phyloP scores from a whole-genome alignment of 2,329 filamentous ascomycete species.

The Diplodia corticola region DNA sequence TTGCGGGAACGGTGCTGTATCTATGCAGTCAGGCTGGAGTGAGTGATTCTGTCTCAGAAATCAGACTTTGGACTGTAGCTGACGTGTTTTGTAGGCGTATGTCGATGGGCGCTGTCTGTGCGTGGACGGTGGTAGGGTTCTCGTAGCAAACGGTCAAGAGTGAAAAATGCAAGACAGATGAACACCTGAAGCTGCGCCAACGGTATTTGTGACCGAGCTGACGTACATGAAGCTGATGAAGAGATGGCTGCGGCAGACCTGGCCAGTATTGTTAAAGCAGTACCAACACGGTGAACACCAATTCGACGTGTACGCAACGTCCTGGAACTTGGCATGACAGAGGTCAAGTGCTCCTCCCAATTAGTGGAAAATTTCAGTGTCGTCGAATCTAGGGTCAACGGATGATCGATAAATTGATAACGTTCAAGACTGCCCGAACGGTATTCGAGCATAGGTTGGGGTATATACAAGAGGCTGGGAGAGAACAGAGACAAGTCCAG shows the following conservation, averaged over 20 bases:
- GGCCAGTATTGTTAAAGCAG: no score
- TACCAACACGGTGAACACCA: no score
- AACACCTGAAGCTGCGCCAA: no score
- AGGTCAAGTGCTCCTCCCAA: no score
- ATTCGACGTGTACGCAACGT: no score
- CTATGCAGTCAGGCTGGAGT: slow-evolving; percentile 28
- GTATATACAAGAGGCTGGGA: slow-evolving; percentile 1
- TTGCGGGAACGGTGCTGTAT: slow-evolving; percentile 48
- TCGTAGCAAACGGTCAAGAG: slow-evolving; percentile 42
- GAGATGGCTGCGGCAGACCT: no score
- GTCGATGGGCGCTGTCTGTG: slow-evolving; percentile 44
- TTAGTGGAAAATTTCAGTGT: no score
- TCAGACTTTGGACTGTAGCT: slow-evolving; percentile 27
- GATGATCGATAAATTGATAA: no score
- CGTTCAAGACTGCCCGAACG: background rate
- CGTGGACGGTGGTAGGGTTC: slow-evolving; percentile 43
- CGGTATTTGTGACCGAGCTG: no score
- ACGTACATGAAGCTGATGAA: no score
- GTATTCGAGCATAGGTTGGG: background rate
- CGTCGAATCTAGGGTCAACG: background rate
- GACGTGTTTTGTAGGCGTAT: slow-evolving; percentile 43
- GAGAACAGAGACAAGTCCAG: background rate
- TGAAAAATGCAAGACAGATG: background rate
- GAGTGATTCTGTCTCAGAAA: background rate
- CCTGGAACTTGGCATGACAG: no score